Base-by-base conservation (phyloP, 768 basidiomycete genomes). In the Boletus reticuloceps region DNA sequence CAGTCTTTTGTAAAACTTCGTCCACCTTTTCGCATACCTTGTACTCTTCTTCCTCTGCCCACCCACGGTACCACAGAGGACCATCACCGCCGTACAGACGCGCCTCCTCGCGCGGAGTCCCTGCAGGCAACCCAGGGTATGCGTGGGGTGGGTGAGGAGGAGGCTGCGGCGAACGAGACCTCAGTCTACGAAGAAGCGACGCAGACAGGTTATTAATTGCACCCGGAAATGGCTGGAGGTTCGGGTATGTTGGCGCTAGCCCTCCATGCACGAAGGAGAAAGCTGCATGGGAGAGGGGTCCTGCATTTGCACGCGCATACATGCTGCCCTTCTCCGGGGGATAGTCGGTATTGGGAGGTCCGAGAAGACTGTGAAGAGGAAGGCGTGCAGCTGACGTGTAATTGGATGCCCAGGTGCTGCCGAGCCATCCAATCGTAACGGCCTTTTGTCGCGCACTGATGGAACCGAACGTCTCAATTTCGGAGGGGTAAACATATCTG, bases 181-280 rank as follows among this genome's bases (percentile, higher is more conserved):
- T 88, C 38, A 94, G 75, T 68, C 86, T 91, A 47, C 63, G 64
- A 22, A 99, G 75, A 31, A 99, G 77, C 0, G 84, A 82, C 6
- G 74, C 70, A 2, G 88, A 86, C 36, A 98, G 65, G 5, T 77
- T 75, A 67, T 98, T 99, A 61, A 98, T 94, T 27, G 77, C 76
- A 19, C 84, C 78, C 7, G 96, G 92, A 72, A 93, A 97, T 0
- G 95, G 94, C 8, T 81, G 75, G 5, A 96, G 77, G 58, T 84
- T 77, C 8, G 79, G 76, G 61, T 92, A 96, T 1, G 83, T 79
- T 8, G 91, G 88, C 4, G 89, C 82, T 39, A 98, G 77, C 0
- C 95, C 95, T 19, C 95, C 96, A 58, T 98, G 97, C 3, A 96
- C 90, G 70, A 98, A 98, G 1, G 94, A 92, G 29, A 94, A 73